Conservation (phyloP, 1,284 basidiomycete species). For the Singerocomus rubriflavus region DNA sequence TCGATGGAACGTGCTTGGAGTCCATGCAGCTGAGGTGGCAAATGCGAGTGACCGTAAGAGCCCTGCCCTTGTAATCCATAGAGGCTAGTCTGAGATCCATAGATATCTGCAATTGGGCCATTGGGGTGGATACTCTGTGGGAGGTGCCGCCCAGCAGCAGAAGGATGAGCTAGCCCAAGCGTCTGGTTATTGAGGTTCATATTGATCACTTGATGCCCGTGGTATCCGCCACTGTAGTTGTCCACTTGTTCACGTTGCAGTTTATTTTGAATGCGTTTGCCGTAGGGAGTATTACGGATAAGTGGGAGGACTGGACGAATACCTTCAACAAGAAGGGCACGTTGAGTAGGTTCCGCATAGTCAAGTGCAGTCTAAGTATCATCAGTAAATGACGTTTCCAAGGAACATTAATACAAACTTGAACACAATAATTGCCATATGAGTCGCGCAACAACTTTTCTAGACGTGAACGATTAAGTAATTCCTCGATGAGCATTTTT, state of each 20-base stretch:
- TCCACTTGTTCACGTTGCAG: slow-evolving; percentile 89
- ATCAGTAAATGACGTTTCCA: slow-evolving; percentile 5
- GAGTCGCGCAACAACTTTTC: slow-evolving; percentile 96
- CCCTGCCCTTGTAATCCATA: slow-evolving; percentile 56
- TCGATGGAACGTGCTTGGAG: slow-evolving; percentile 71
- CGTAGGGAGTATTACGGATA: slow-evolving; percentile 96
- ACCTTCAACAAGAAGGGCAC: slow-evolving; percentile 84
- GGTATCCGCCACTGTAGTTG: slow-evolving; percentile 54
- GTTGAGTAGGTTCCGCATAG: slow-evolving; percentile 89
- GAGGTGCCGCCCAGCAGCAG: slow-evolving; percentile 50
- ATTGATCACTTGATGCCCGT: slow-evolving; percentile 60
- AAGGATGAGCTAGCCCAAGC: slow-evolving; percentile 43
- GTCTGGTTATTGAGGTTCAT: slow-evolving; percentile 56
- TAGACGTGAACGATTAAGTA: slow-evolving; percentile 90
- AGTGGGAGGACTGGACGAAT: slow-evolving; percentile 95
- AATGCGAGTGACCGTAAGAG: slow-evolving; percentile 40
- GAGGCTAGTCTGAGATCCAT: slow-evolving; percentile 57
- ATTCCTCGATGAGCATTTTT: slow-evolving; percentile 93
- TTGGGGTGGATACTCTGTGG: slow-evolving; percentile 50
- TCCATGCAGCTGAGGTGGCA: slow-evolving; percentile 49
- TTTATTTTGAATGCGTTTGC: slow-evolving; percentile 97
- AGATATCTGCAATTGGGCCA: slow-evolving; percentile 65
- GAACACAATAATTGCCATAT: slow-evolving; percentile 93
- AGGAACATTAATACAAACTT: slow-evolving; percentile 43
- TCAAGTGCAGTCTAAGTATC: slow-evolving; percentile 83